These are phyloP conservation scores for Pythium inflatum DNA, from an alignment of 352 stramenopile genomes.

Conservation along the genomic window DNA sequence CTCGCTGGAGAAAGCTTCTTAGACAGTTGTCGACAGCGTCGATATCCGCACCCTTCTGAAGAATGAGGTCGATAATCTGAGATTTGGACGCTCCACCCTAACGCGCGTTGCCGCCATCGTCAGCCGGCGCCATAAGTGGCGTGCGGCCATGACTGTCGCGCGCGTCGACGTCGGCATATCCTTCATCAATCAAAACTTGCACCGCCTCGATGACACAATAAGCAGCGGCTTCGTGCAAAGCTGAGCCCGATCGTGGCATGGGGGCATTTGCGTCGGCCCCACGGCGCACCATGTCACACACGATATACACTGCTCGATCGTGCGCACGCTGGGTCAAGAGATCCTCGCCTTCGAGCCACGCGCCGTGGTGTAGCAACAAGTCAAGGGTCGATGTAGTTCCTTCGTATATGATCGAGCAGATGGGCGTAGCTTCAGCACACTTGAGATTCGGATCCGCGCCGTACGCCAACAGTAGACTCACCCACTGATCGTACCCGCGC, in stretches of 20 bases:
- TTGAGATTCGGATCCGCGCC: constrained; percentile 11
- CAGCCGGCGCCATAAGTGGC: not conserved
- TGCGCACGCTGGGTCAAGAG: not conserved
- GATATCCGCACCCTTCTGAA: not conserved
- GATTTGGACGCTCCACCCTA: not conserved
- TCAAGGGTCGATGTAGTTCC: constrained; percentile 1
- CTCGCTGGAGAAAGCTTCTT: not conserved
- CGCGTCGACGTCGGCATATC: not conserved
- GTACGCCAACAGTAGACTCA: not conserved
- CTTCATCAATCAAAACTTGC: not conserved
- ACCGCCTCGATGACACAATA: not conserved
- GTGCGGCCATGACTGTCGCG: not conserved
- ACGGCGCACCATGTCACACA: not conserved
- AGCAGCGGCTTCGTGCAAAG: not conserved
- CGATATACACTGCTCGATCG: not conserved
- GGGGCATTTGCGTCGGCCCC: constrained; percentile 9
- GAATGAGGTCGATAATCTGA: not conserved
- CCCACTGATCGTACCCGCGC: not conserved
- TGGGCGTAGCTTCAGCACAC: too few species aligned
- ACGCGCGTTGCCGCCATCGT: not conserved
- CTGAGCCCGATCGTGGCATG: not conserved
- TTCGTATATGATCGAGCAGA: not conserved
- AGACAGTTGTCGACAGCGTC: not conserved
- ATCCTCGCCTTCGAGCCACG: not conserved
- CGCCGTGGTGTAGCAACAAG: not conserved